Percentiles rank a stretch among this genome's conserved stretches.
phyloP scores from a whole-genome alignment of 192 early-diverging fungal genomes.

The Backusella parvicylindrica region DNA sequence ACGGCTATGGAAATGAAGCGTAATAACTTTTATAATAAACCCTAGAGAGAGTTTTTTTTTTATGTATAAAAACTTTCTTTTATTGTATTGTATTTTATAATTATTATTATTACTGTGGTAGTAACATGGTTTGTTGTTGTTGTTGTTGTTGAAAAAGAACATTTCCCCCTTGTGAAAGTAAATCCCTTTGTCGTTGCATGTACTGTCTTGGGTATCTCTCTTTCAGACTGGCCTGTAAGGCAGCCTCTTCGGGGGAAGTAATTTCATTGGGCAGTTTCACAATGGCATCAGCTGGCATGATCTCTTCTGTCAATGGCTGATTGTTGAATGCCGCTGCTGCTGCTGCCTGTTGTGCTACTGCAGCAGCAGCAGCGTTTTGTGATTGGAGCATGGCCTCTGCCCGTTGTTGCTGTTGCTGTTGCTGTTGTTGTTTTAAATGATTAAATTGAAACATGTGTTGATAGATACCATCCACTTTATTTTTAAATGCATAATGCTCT shows the following conservation, averaged over 20 bases:
- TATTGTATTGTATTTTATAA: not conserved
- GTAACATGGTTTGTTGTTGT: not conserved
- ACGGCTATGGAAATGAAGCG: conserved; percentile 72
- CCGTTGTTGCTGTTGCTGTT: conserved; percentile 14
- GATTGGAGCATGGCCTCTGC: not conserved
- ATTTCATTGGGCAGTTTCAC: not conserved
- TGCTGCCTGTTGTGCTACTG: not conserved
- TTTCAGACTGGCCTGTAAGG: not conserved
- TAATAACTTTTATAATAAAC: conserved; percentile 68
- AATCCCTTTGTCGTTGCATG: not conserved
- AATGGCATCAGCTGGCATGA: not conserved
- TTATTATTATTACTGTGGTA: not conserved
- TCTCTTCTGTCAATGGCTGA: not conserved
- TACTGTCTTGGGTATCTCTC: conserved; percentile 13
- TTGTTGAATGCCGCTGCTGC: not conserved
- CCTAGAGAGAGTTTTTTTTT: not conserved
- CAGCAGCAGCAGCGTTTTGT: not conserved
- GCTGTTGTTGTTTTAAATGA: conserved; percentile 3
- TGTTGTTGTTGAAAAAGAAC: conserved; percentile 6
- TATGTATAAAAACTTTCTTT: not conserved
- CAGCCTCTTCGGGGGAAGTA: not conserved
- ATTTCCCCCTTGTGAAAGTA: not conserved
- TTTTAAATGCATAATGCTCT: conserved; percentile 54
- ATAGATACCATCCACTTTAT: conserved; percentile 23
- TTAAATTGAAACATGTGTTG: conserved; percentile 3